Conservation (phyloP, 345 rosid species). For the Eucalyptus regnans region DNA sequence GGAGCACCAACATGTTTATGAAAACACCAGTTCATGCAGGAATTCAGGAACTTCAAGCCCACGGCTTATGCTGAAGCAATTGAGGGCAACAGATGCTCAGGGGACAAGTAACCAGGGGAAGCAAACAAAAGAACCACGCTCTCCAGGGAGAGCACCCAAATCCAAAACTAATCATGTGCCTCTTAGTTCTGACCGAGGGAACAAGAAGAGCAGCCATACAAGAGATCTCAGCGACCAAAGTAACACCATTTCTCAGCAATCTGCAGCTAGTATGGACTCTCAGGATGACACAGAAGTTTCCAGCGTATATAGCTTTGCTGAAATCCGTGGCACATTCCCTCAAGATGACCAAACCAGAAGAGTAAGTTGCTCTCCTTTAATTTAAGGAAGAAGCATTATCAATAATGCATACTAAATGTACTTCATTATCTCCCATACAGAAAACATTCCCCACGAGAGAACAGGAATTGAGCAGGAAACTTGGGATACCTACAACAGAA, state of each 20-base stretch:
- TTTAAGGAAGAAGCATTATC: not conserved
- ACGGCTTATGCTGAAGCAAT: constrained; percentile 38
- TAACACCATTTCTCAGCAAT: constrained; percentile 25
- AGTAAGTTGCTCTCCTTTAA: constrained; percentile 9
- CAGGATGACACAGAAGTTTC: constrained; percentile 52
- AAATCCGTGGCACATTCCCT: not conserved
- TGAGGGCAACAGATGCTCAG: constrained; percentile 30
- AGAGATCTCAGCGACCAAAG: constrained; percentile 34
- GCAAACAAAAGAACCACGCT: constrained; percentile 32
- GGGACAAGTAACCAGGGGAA: constrained; percentile 30
- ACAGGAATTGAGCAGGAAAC: constrained; percentile 8
- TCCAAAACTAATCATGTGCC: constrained; percentile 14
- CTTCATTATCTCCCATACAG: constrained; percentile 25
- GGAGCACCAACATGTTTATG: constrained; percentile 11
- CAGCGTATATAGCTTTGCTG: constrained; percentile 24
- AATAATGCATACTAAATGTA: not conserved
- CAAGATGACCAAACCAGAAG: constrained; percentile 21
- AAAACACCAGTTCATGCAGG: constrained; percentile 21
- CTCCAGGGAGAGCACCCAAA: constrained; percentile 22
- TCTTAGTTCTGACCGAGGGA: constrained; percentile 28
- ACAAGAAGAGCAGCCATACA: constrained; percentile 28
- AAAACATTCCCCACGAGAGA: constrained; percentile 23
- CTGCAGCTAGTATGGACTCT: constrained; percentile 48
- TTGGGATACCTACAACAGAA: constrained; percentile 30
- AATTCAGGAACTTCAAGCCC: constrained; percentile 31